Evolutionary conservation across 2,329 filamentous ascomycete genomes (phyloP), one percentile per base, ranked within the genome.

Genomic region (Aspergillus sergii): DNA sequence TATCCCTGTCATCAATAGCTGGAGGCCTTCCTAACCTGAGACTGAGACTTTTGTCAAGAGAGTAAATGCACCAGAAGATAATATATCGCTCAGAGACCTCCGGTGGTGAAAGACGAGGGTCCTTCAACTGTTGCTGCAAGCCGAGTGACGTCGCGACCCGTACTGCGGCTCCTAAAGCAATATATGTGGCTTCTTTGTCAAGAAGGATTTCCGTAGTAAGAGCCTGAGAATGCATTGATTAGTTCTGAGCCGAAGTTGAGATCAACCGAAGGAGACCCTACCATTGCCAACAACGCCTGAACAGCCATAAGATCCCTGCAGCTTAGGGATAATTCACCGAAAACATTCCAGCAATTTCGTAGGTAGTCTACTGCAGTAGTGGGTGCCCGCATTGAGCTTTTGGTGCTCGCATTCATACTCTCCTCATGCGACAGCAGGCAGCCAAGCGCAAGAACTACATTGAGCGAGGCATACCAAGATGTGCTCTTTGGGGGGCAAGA

Each of bases 391-490:
- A 23, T 54, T 36, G 51, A 36, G 32, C n/a, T 12, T 54, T 36
- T 30, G 14, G 51, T 3, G 21, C 19, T 36, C 32, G 10, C 30
- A 54, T 10, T 21, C n/a, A n/a, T 54, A 36, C 36, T 28, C 3
- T 54, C 51, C 19, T 54, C 51, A 12, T 34, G 51, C n/a, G 51
- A 54, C 36, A 54, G 21, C 6, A 54, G 32, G 19, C 51, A 34
- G 21, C 51, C 51, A 32, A 54, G 51, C 14, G 51, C 51, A 32
- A 54, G 51, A 21, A 54, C 28, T 28, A 54, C 51, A 21, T 54
- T 54, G 10, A 54, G 28, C 21, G 51, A 54, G n/a, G 51, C 51
- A 54, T 54, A 54, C 51, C 51, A 54, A 34, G 51, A 54, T 21
- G 30, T 54, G 51, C 51, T 54, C 21, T 54, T 54, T 3, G 51